phyloP scores from a whole-genome alignment of 169 alveolate genomes.

The Plasmodium cynomolgi region DNA sequence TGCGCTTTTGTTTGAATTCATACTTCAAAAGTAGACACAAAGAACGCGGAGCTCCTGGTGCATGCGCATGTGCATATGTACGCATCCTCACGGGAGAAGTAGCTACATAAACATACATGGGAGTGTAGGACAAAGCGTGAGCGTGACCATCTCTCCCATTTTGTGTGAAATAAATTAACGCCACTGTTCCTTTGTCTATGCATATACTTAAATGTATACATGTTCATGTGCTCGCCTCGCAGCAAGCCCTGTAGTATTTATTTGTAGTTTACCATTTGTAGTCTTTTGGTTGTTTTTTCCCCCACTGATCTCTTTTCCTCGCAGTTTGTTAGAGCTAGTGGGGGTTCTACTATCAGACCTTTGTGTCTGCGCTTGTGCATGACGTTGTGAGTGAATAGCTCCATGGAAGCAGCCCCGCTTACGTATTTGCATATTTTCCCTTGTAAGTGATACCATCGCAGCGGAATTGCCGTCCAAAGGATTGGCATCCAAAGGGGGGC shows the following conservation, averaged over 20 bases:
- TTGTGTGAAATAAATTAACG: not conserved
- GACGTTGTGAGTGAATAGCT: not conserved
- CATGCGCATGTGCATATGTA: not conserved
- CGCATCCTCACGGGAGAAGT: not conserved
- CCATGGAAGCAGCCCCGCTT: not conserved
- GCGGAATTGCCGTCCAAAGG: not conserved
- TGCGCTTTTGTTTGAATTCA: not conserved
- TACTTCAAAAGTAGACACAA: not conserved
- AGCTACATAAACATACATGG: not conserved
- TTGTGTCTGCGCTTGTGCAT: not conserved
- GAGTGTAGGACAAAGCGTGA: not conserved
- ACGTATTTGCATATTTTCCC: not conserved
- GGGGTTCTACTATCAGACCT: not conserved
- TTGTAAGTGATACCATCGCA: not conserved
- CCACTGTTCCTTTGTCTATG: not conserved
- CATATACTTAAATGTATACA: conserved; percentile 1
- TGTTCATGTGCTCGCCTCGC: not conserved
- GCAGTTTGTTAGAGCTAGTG: not conserved
- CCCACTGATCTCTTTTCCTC: not conserved
- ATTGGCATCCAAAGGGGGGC: not conserved
- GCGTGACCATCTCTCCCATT: not conserved
- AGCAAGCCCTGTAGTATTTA: not conserved
- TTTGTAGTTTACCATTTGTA: not conserved
- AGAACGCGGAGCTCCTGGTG: not conserved
- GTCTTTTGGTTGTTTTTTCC: not conserved